A percentile compares a stretch with the other conserved stretches of the same genome.
Conservation (phyloP, 257 asterid genomes). For the Nicotiana benthamiana region DNA sequence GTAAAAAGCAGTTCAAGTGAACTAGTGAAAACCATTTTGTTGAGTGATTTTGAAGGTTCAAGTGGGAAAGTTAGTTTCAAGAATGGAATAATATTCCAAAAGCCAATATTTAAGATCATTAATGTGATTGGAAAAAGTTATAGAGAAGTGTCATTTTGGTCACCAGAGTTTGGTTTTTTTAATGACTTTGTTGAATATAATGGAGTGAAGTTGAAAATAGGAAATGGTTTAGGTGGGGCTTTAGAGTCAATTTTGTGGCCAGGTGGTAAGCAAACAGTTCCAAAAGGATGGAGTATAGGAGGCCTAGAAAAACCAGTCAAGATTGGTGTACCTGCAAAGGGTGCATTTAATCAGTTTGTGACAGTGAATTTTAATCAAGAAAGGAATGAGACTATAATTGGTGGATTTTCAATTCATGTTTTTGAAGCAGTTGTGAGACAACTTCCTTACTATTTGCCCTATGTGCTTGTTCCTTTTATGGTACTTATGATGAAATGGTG, state of each 20-base stretch:
- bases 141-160: conserved; percentile 40
- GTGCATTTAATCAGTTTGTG: conserved; percentile 48
- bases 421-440: conserved; percentile 42
- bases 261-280: conserved; percentile 35
- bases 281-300: conserved; percentile 35
- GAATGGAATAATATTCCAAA: conserved; percentile 25
- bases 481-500: conserved; percentile 55
- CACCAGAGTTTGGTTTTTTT: conserved; percentile 33
- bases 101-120: conserved; percentile 31
- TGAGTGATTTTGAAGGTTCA: conserved; percentile 35
- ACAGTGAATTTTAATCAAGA: conserved; percentile 25
- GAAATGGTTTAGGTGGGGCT: conserved; percentile 5
- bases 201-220: background rate
- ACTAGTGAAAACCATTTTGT: conserved; percentile 5
- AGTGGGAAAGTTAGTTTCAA: conserved; percentile 46
- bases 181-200: conserved; percentile 6
- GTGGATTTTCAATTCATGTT: conserved; percentile 52
- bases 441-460: conserved; percentile 39
- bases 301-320: conserved; percentile 33
- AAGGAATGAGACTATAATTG: conserved; percentile 19
- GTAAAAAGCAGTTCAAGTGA: conserved; percentile 4
- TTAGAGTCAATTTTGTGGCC: conserved; percentile 53
- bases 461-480: conserved; percentile 29
- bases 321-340: conserved; percentile 50
- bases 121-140: conserved; percentile 57